phyloP scores from a whole-genome alignment of 257 asterid species.

The Dorcoceras hygrometricum region DNA sequence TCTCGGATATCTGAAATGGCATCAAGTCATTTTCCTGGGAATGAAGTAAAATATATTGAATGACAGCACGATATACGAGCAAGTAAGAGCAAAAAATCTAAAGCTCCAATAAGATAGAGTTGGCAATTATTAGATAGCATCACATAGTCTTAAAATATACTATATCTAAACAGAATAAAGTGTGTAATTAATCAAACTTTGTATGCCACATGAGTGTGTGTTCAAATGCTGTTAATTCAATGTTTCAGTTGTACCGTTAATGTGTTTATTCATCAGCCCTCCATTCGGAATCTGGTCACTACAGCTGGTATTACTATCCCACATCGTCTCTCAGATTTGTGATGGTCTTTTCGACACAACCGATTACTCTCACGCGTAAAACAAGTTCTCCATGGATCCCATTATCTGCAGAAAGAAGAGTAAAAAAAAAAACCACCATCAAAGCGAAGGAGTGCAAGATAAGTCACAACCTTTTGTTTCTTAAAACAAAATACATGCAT shows the following conservation, averaged over 20 bases:
- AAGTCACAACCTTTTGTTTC: neutral
- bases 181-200: neutral
- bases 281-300: constrained; percentile 45
- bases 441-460: constrained; percentile 9
- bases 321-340: constrained; percentile 31
- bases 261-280: constrained; percentile 28
- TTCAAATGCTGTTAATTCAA: neutral
- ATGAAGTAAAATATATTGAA: no score
- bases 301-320: constrained; percentile 43
- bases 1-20: neutral
- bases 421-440: constrained; percentile 7
- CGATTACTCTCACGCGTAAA: constrained; percentile 10
- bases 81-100: neutral
- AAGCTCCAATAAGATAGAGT: no score
- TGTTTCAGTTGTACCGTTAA: constrained; percentile 31
- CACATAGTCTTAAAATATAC: neutral
- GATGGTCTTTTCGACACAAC: constrained; percentile 48
- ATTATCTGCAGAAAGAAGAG: constrained; percentile 14
- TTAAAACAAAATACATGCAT: neutral
- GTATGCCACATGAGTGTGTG: neutral
- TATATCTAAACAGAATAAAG: neutral
- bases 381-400: constrained; percentile 8
- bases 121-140: neutral
- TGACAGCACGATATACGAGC: neutral
- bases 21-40: neutral